Conservation (phyloP, 1,284 basidiomycete species). For the Peniophora sp. region DNA sequence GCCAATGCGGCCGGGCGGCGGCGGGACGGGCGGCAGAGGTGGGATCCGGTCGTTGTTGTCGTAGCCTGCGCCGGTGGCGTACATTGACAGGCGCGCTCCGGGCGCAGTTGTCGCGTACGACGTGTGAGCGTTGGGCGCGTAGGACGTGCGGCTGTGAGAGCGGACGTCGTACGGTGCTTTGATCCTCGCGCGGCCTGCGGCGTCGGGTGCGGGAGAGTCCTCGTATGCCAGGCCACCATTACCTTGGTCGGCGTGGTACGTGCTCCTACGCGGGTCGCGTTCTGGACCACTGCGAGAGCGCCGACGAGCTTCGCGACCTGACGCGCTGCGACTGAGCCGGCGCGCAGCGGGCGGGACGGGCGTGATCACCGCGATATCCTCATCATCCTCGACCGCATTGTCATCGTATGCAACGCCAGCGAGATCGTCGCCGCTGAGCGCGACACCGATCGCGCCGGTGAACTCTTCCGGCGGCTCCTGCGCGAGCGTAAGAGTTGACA, state of each 20-base stretch:
- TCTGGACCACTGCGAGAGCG: slow-evolving; percentile 19
- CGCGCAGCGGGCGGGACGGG: not conserved
- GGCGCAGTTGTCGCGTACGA: slow-evolving; percentile 1
- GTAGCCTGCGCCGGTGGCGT: slow-evolving; percentile 15
- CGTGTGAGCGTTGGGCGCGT: slow-evolving; percentile 14
- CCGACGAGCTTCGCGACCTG: not conserved
- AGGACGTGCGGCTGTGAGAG: slow-evolving; percentile 44
- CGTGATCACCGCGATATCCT: slow-evolving; percentile 7
- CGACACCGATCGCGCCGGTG: slow-evolving; percentile 29
- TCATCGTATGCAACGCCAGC: not conserved
- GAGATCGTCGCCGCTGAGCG: slow-evolving; percentile 19
- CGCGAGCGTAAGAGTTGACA: slow-evolving; percentile 40
- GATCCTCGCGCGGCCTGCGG: slow-evolving; percentile 45
- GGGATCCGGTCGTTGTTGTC: slow-evolving; percentile 1
- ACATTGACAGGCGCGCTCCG: not conserved
- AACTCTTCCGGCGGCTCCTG: slow-evolving; percentile 31
- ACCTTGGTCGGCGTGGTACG: slow-evolving; percentile 6
- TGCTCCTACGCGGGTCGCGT: slow-evolving; percentile 10
- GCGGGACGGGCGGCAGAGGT: slow-evolving; percentile 19
- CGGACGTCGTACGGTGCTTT: slow-evolving; percentile 57
- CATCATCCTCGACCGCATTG: not conserved
- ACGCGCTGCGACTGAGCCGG: slow-evolving; percentile 11
- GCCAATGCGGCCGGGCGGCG: slow-evolving; percentile 36
- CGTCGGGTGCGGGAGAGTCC: slow-evolving; percentile 28
- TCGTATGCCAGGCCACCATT: slow-evolving; percentile 28